A percentile compares a stretch with the other conserved stretches of the same genome.
Evolutionary conservation across 345 rosid genomes (phyloP).

Genomic region (Sonneratia alba): DNA sequence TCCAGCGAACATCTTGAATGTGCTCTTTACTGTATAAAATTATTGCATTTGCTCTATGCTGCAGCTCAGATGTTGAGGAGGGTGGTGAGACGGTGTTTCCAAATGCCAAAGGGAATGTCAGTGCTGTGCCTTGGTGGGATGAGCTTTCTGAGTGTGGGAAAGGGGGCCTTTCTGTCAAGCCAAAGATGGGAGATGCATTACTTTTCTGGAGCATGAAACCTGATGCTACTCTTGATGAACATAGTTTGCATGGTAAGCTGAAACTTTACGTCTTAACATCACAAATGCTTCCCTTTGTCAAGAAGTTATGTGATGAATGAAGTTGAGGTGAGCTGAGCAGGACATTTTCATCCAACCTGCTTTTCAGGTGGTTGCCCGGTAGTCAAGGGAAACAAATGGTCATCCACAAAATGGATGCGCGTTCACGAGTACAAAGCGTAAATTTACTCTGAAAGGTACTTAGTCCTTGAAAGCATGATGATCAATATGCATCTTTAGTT

Average conservation of each 20-base stretch:
- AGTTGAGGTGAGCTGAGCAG: background rate
- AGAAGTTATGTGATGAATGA: background rate
- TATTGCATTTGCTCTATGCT: background rate
- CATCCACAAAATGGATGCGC: constrained; percentile 92
- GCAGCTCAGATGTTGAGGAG: constrained; percentile 94
- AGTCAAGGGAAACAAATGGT: constrained; percentile 91
- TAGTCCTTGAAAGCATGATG: background rate
- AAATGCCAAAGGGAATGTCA: constrained; percentile 67
- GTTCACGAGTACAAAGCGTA: constrained; percentile 61
- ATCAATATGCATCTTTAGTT: background rate
- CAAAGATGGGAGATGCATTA: constrained; percentile 93
- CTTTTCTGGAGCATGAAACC: constrained; percentile 99
- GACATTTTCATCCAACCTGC: constrained; percentile 8
- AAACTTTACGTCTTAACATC: background rate
- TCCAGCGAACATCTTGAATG: background rate
- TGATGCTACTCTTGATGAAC: constrained; percentile 70
- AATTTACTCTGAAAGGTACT: constrained; percentile 26
- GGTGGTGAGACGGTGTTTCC: constrained; percentile 98
- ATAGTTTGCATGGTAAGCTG: constrained; percentile 84
- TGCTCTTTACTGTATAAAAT: background rate
- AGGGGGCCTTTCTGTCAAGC: constrained; percentile 75
- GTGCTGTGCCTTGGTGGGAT: constrained; percentile 85
- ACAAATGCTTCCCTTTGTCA: constrained; percentile 16
- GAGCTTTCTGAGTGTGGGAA: constrained; percentile 86
- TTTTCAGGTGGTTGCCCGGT: constrained; percentile 84